phyloP scores from a whole-genome alignment of 73 alveolate genomes.

The Durusdinium trenchii region DNA sequence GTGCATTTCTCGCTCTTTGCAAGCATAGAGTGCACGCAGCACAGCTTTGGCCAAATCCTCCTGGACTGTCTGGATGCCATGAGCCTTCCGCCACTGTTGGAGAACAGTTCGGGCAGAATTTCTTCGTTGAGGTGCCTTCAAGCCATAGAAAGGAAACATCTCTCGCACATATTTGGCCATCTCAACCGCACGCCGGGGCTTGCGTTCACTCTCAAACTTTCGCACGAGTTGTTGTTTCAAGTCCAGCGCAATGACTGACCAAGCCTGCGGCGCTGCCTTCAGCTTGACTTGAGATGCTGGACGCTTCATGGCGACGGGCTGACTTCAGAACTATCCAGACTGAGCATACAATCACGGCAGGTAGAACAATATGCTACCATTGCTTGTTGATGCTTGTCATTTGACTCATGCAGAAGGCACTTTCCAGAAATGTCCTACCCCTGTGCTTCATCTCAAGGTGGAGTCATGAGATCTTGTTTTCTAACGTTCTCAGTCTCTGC shows the following conservation, averaged over 20 bases:
- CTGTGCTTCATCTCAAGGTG: too few species aligned
- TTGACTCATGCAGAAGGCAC: too few species aligned
- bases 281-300: not conserved
- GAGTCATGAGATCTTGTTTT: too few species aligned
- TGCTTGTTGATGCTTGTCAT: too few species aligned
- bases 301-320: conserved; percentile 11
- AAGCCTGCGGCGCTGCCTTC: not conserved
- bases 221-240: not conserved
- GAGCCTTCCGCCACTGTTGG: conserved; percentile 31
- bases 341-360: too few species aligned
- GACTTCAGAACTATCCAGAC: not conserved
- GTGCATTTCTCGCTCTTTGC: conserved; percentile 75
- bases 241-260: conserved; percentile 17
- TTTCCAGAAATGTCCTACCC: too few species aligned
- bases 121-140: conserved; percentile 80
- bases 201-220: conserved; percentile 17
- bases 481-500: too few species aligned
- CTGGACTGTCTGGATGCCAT: conserved; percentile 13
- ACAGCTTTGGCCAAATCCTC: conserved; percentile 43
- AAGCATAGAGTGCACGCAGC: conserved; percentile 48
- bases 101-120: conserved; percentile 39
- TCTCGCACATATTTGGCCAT: conserved; percentile 46
- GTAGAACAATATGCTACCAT: too few species aligned
- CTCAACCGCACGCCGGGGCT: conserved; percentile 2
- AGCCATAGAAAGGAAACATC: conserved; percentile 52